Evolutionary conservation across 2,329 filamentous ascomycete genomes (phyloP).

Genomic region (Colletotrichum sp.): DNA sequence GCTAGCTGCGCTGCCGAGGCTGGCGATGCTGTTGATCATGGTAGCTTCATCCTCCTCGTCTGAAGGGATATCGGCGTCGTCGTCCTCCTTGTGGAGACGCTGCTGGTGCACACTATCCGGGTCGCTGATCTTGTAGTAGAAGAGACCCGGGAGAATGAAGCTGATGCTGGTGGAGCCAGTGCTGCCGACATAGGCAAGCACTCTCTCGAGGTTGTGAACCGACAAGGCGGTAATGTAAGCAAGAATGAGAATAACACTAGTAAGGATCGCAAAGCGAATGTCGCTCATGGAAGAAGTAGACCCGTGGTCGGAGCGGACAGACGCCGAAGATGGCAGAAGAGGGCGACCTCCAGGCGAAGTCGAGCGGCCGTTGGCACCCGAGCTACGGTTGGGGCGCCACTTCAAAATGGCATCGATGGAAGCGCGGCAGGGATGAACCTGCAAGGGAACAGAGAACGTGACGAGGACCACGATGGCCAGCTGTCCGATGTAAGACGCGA

Average conservation of each 20-base stretch:
- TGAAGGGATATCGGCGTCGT: slow-evolving; percentile 72
- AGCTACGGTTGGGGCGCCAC: slow-evolving; percentile 74
- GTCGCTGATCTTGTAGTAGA: slow-evolving; percentile 98
- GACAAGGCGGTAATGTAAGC: slow-evolving; percentile 91
- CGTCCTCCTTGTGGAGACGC: slow-evolving; percentile 86
- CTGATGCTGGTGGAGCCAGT: slow-evolving; percentile 96
- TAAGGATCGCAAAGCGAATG: slow-evolving; percentile 86
- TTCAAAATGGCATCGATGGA: slow-evolving; percentile 92
- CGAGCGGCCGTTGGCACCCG: slow-evolving; percentile 40
- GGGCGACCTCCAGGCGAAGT: slow-evolving; percentile 47
- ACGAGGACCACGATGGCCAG: slow-evolving; percentile 95
- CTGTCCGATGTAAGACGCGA: slow-evolving; percentile 89
- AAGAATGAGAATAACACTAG: slow-evolving; percentile 81
- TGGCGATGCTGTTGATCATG: slow-evolving; percentile 50
- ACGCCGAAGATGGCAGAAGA: slow-evolving; percentile 41
- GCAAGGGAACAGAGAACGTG: slow-evolving; percentile 94
- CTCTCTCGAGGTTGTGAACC: slow-evolving; percentile 86
- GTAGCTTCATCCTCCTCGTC: slow-evolving; percentile 47
- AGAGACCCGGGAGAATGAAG: slow-evolving; percentile 93
- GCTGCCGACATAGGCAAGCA: slow-evolving; percentile 92
- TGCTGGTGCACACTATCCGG: slow-evolving; percentile 89
- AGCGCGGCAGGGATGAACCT: slow-evolving; percentile 95
- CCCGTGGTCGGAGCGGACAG: slow-evolving; percentile 55
- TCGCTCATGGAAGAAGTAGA: slow-evolving; percentile 77
- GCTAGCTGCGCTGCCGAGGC: slow-evolving; percentile 47